Evolutionary conservation across 352 stramenopile species (phyloP).

Genomic region (Phytophthora nicotianae): DNA sequence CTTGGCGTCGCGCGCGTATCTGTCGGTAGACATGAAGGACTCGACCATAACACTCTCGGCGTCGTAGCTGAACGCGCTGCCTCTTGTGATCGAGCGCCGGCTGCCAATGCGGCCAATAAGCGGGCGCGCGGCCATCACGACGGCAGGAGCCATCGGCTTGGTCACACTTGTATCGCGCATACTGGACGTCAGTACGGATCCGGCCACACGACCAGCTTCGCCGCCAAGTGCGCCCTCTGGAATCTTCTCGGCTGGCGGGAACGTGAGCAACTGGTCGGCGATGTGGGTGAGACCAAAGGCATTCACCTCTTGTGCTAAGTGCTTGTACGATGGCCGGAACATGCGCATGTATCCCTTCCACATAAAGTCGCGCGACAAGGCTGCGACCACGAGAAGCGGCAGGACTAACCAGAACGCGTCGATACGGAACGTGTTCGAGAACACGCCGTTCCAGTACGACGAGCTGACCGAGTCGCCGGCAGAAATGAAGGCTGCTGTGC

Average conservation of each 20-base stretch:
- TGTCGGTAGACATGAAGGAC: conserved; percentile 85
- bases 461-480: conserved; percentile 70
- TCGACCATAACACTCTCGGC: conserved; percentile 90
- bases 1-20: conserved; percentile 51
- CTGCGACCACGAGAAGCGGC: conserved; percentile 69
- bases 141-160: conserved; percentile 37
- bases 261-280: conserved; percentile 75
- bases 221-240: conserved; percentile 48
- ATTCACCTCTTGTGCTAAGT: conserved; percentile 86
- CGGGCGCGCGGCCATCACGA: conserved; percentile 36
- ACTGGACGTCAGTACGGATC: conserved; percentile 33
- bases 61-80: conserved; percentile 89
- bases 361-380: conserved; percentile 77
- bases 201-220: conserved; percentile 25
- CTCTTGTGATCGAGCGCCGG: conserved; percentile 51
- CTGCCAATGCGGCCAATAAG: conserved; percentile 35
- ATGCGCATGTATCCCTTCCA: conserved; percentile 88
- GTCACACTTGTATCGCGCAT: conserved; percentile 28
- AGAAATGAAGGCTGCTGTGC: conserved; percentile 77
- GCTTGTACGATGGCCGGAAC: conserved; percentile 84
- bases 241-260: conserved; percentile 79
- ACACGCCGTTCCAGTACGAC: conserved; percentile 86
- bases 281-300: conserved; percentile 63
- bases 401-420: conserved; percentile 81
- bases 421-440: conserved; percentile 68